Evolutionary conservation across 2,329 filamentous ascomycete species (phyloP).

Genomic region (Bipolaris bicolor): DNA sequence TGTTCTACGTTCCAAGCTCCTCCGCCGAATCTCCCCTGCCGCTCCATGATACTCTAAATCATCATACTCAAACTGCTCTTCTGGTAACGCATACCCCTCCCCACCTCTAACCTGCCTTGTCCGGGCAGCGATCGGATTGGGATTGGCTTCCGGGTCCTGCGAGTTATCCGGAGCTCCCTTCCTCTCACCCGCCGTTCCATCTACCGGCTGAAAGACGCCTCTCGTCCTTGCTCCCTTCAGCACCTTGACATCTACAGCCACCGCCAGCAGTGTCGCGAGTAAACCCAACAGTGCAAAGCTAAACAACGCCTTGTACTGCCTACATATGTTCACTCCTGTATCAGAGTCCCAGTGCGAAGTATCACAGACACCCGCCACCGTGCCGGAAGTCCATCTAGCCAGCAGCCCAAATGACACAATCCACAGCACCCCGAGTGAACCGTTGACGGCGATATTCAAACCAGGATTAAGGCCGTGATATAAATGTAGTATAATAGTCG

Average conservation of each 20-base stretch:
- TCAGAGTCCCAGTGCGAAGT: slow-evolving; percentile 59
- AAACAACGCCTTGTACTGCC: slow-evolving; percentile 66
- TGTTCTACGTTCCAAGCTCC: slow-evolving; percentile 24
- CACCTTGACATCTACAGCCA: slow-evolving; percentile 60
- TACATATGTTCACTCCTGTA: slow-evolving; percentile 62
- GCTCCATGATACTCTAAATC: slow-evolving; percentile 52
- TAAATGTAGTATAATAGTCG: slow-evolving; percentile 60
- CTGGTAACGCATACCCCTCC: slow-evolving; percentile 51
- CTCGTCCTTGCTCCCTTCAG: slow-evolving; percentile 48
- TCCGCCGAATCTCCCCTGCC: slow-evolving; percentile 22
- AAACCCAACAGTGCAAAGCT: slow-evolving; percentile 59
- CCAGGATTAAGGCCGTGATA: slow-evolving; percentile 59
- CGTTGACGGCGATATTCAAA: slow-evolving; percentile 59
- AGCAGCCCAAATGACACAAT: slow-evolving; percentile 58
- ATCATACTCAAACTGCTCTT: slow-evolving; percentile 53
- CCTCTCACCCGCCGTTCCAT: slow-evolving; percentile 42
- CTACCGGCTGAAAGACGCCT: slow-evolving; percentile 58
- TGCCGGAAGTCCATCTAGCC: slow-evolving; percentile 60
- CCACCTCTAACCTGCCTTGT: slow-evolving; percentile 18
- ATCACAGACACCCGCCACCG: slow-evolving; percentile 59
- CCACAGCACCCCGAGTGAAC: slow-evolving; percentile 60
- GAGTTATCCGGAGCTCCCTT: slow-evolving; percentile 20
- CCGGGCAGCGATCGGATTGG: slow-evolving; percentile 27
- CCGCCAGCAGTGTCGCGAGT: slow-evolving; percentile 54
- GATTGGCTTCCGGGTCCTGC: slow-evolving; percentile 28